These are phyloP conservation scores for Aspergillus aculeatinus DNA, from an alignment of 2,329 filamentous ascomycete genomes.

Conservation along the genomic window DNA sequence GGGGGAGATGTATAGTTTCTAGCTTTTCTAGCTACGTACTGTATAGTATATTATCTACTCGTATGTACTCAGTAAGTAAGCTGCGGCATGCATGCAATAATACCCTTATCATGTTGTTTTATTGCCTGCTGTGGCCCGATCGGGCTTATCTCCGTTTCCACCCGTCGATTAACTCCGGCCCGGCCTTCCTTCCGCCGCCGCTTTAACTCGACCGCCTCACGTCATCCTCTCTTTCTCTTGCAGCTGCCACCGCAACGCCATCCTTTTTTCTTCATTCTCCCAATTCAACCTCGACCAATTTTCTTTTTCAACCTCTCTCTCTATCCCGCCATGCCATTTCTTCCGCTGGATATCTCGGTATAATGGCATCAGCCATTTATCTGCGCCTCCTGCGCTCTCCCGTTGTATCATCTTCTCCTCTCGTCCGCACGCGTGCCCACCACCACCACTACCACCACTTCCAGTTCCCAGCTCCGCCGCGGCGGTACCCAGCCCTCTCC, in stretches of 20 bases:
- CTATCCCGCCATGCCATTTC: not conserved
- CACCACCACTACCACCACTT: not conserved
- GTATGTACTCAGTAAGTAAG: too few species aligned
- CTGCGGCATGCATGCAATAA: not conserved
- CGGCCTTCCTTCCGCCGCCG: not conserved
- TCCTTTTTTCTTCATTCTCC: not conserved
- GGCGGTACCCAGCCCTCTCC: not conserved
- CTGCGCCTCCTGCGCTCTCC: constrained; percentile 5
- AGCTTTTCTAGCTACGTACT: too few species aligned
- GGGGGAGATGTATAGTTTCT: constrained; percentile 17
- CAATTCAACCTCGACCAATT: not conserved
- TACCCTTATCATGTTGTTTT: too few species aligned
- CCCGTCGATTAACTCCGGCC: not conserved
- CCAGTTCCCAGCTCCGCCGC: not conserved
- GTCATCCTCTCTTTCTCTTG: not conserved
- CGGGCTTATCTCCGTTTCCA: not conserved
- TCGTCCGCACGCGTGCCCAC: constrained; percentile 1
- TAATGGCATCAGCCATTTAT: constrained; percentile 6
- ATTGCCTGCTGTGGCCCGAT: not conserved
- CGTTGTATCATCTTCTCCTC: constrained; percentile 1
- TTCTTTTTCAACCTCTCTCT: not conserved
- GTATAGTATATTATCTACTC: constrained; percentile 9
- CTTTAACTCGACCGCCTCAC: not conserved
- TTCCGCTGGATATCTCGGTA: not conserved
- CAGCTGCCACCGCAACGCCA: not conserved